Conservation (phyloP, 495 filamentous ascomycete genomes). For the Cercophora newfieldiana region DNA sequence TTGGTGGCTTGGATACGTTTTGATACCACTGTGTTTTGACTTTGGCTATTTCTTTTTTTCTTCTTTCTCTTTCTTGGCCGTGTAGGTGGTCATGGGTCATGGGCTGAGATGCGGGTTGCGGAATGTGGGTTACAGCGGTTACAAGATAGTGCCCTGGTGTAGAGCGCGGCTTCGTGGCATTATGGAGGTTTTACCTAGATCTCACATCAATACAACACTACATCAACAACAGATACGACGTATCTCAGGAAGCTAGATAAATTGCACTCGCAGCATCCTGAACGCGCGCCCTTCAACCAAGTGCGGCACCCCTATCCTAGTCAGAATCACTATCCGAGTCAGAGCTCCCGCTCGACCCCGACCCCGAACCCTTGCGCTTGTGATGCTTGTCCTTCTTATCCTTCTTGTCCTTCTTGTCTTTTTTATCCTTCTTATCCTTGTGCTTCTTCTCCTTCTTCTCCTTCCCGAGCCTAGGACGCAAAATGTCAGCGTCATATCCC, state of each 20-base stretch:
- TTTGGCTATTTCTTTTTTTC: not conserved
- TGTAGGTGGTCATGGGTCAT: not conserved
- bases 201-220: too few relatives aligned
- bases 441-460: conserved; percentile 8
- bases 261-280: too few relatives aligned
- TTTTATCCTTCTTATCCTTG: conserved; percentile 8
- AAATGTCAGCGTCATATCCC: not conserved
- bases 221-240: too few relatives aligned
- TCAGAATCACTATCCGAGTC: conserved; percentile 8
- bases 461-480: conserved; percentile 1
- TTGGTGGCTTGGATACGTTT: not conserved
- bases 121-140: not conserved
- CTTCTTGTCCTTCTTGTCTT: conserved; percentile 7
- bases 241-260: too few relatives aligned
- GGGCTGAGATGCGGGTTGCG: not conserved
- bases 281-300: too few relatives aligned
- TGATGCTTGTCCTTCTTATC: conserved; percentile 9
- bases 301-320: too few relatives aligned
- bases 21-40: not conserved
- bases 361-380: not conserved
- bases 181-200: too few relatives aligned
- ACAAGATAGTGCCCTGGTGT: too few relatives aligned
- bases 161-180: too few relatives aligned
- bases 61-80: not conserved
- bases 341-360: conserved; percentile 8